Percentiles rank a stretch among this genome's conserved stretches.
Conservation (phyloP, 768 basidiomycete genomes). For the Coprinopsis sp. region DNA sequence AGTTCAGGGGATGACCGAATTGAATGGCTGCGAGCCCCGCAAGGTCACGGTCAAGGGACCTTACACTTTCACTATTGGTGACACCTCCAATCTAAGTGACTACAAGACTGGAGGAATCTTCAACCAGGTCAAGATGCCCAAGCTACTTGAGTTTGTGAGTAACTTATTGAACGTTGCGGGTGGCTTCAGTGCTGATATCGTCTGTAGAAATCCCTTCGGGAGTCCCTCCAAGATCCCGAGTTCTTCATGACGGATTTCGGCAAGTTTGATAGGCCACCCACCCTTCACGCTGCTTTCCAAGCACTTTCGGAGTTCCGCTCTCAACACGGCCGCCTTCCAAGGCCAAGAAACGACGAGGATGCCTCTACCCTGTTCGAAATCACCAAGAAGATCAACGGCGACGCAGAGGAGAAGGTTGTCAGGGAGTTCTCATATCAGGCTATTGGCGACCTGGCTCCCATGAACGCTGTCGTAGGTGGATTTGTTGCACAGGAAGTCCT, state of each 20-base stretch:
- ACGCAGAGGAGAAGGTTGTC: conserved; percentile 77
- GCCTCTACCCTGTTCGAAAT: conserved; percentile 66
- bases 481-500: conserved; percentile 98
- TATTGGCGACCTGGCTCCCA: conserved; percentile 81
- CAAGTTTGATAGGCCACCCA: conserved; percentile 90
- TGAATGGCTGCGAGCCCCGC: conserved; percentile 88
- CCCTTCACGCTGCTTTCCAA: conserved; percentile 92
- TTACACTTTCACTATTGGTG: conserved; percentile 95
- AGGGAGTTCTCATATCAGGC: conserved; percentile 90
- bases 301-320: conserved; percentile 77
- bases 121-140: conserved; percentile 99
- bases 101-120: conserved; percentile 92
- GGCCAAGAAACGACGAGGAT: conserved; percentile 78
- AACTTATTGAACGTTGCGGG: neutral
- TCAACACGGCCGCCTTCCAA: conserved; percentile 65
- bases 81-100: conserved; percentile 70
- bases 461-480: conserved; percentile 91
- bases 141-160: conserved; percentile 88
- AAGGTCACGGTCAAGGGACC: conserved; percentile 94
- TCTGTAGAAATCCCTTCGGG: conserved; percentile 84
- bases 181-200: conserved; percentile 3
- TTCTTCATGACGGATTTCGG: conserved; percentile 94
- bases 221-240: conserved; percentile 78
- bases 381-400: conserved; percentile 72
- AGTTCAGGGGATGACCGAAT: conserved; percentile 88